Conservation (phyloP, 805 yeast species). For the Yamadazyma laniorum region DNA sequence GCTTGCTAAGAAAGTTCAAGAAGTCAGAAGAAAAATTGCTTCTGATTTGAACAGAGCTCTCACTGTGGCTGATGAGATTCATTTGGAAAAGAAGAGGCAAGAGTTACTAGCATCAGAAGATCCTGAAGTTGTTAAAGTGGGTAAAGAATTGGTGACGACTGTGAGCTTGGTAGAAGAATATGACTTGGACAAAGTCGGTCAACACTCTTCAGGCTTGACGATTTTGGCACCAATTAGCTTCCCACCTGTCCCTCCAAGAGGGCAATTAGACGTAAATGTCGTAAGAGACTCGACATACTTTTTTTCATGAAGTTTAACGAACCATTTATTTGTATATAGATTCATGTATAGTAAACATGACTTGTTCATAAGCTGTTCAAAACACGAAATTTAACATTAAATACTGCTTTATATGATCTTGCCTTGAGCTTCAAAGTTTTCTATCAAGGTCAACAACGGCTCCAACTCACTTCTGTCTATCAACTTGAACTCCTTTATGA, state of each 20-base stretch:
- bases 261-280: conserved; percentile 75
- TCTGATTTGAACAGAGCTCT: conserved; percentile 51
- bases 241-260: conserved; percentile 75
- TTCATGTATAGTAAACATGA: neutral
- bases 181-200: conserved; percentile 19
- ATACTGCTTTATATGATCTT: conserved; percentile 50
- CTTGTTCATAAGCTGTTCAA: conserved; percentile 3
- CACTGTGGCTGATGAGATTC: conserved; percentile 71
- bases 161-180: conserved; percentile 51
- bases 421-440: conserved; percentile 80
- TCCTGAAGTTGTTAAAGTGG: conserved; percentile 47
- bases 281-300: conserved; percentile 78
- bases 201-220: conserved; percentile 27
- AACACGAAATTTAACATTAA: too few species aligned
- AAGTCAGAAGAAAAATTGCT: conserved; percentile 49
- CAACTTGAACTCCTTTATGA: conserved; percentile 78
- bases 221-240: conserved; percentile 66
- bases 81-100: conserved; percentile 64
- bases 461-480: conserved; percentile 76
- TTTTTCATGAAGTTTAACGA: conserved; percentile 44
- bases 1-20: conserved; percentile 49
- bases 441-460: conserved; percentile 76
- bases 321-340: conserved; percentile 5
- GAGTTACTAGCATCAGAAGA: conserved; percentile 51
- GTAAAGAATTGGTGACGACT: conserved; percentile 63